Base-by-base conservation (phyloP, 1,139 yeast species). In the Taphrina confusa region DNA sequence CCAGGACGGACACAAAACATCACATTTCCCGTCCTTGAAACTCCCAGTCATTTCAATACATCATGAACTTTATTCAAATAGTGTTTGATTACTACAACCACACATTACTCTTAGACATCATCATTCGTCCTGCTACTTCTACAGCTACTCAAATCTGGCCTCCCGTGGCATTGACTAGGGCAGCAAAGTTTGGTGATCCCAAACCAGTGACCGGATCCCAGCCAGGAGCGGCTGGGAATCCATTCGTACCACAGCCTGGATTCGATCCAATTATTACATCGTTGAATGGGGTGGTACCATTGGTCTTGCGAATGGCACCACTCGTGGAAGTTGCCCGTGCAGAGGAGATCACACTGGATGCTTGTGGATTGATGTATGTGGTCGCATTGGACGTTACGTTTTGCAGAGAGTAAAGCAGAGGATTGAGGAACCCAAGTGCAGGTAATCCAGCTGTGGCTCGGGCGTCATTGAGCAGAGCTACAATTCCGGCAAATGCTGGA, bases 201-300 rank as follows among this genome's bases (percentile, higher is more conserved):
- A 52, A 40, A 16, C 57, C 57, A 4, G 57, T 52, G 23, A 52
- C 57, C 27, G 57, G 40, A 25, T 52, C 57, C 57, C 57, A 52
- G n/a, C 57, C 57, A 3, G 40, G 30, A 11, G 39, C 40, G 12
- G 40, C 25, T 1, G 30, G 37, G 49, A 52, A 52, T 18, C 57
- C 57, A 31, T 39, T 33, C 20, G 47, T 40, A 34, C 57, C 57
- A 36, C 57, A 52, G 14, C 57, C 57, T 9, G 57, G 57, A 23
- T 52, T 52, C n/a, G 49, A 33, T 4, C 57, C 57, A 9, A 28
- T 27, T 6, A 40, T 40, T 20, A 52, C 31, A 36, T 52, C 57
- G 31, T 44, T 42, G 36, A 52, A 31, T 6, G 39, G 45, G 16
- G 49, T 52, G 16, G 34, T 20, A 6, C 57, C 57, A 11, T 30